These are phyloP conservation scores for Mimosa pudica DNA, from an alignment of 306 rosid genomes.

Conservation along the genomic window DNA sequence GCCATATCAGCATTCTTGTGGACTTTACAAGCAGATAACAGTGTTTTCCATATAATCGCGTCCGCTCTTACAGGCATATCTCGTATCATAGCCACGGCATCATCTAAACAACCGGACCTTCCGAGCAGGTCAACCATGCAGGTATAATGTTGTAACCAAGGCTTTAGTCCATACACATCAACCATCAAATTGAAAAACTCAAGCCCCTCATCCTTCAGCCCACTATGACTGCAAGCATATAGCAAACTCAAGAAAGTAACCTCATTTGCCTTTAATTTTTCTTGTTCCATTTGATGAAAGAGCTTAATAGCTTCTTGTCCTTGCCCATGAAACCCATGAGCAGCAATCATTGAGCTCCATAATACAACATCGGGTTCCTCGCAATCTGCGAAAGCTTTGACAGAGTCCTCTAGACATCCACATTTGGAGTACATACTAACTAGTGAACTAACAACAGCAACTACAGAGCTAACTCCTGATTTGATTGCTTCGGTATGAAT, in stretches of 20 bases:
- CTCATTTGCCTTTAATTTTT: slow-evolving; percentile 65
- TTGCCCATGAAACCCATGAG: slow-evolving; percentile 87
- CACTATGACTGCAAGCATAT: slow-evolving; percentile 88
- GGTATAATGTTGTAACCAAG: slow-evolving; percentile 78
- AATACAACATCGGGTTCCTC: slow-evolving; percentile 60
- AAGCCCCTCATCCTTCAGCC: slow-evolving; percentile 78
- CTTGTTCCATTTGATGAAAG: slow-evolving; percentile 68
- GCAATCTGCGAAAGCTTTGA: slow-evolving; percentile 65
- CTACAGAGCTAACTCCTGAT: slow-evolving; percentile 66
- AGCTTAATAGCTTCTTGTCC: slow-evolving; percentile 76
- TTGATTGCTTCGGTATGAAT: slow-evolving; percentile 82
- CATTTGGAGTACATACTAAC: slow-evolving; percentile 87
- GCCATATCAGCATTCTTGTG: slow-evolving; percentile 83
- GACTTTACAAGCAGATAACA: slow-evolving; percentile 81
- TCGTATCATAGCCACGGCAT: slow-evolving; percentile 77
- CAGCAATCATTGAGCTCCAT: slow-evolving; percentile 90
- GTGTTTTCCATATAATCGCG: slow-evolving; percentile 83
- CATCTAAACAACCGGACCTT: slow-evolving; percentile 79
- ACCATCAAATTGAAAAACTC: slow-evolving; percentile 71
- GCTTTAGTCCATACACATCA: slow-evolving; percentile 58
- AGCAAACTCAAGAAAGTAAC: slow-evolving; percentile 91
- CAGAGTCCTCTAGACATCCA: slow-evolving; percentile 78
- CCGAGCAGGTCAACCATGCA: slow-evolving; percentile 86
- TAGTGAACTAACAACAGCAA: slow-evolving; percentile 67
- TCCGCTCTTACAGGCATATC: slow-evolving; percentile 84